Evolutionary conservation across 1,139 yeast species (phyloP).

Genomic region (Lodderomyces oxycetoniae): DNA sequence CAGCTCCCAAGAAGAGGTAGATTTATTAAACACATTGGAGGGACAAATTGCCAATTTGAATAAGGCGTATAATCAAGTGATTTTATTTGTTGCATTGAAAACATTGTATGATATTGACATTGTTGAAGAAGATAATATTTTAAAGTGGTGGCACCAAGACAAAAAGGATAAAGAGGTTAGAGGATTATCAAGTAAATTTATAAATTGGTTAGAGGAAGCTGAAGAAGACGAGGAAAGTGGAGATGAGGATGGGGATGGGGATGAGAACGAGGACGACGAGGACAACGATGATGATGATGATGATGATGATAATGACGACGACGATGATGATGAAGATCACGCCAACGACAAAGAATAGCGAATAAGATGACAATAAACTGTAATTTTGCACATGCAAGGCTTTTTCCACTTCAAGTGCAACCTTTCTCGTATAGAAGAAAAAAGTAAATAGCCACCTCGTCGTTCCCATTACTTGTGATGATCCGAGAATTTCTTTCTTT

Average conservation of each 20-base stretch:
- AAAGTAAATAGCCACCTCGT: too few species aligned
- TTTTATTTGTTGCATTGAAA: constrained; percentile 61
- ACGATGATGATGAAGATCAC: too few species aligned
- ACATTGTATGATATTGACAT: constrained; percentile 76
- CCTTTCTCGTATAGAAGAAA: neutral
- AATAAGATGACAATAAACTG: too few species aligned
- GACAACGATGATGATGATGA: neutral
- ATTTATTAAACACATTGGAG: constrained; percentile 61
- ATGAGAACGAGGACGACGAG: constrained; percentile 1
- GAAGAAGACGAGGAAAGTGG: constrained; percentile 28
- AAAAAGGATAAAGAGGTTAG: constrained; percentile 49
- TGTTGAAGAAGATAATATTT: constrained; percentile 73
- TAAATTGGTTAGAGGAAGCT: constrained; percentile 84
- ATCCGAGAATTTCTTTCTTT: too few species aligned
- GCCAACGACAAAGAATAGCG: too few species aligned
- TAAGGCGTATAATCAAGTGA: constrained; percentile 37
- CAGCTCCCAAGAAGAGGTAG: constrained; percentile 71
- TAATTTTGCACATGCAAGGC: too few species aligned
- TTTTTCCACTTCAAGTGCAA: too few species aligned
- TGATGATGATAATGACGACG: too few species aligned
- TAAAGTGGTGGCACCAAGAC: constrained; percentile 94
- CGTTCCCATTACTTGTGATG: too few species aligned
- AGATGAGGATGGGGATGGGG: constrained; percentile 1
- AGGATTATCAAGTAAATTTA: constrained; percentile 61
- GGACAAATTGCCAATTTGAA: constrained; percentile 34